phyloP scores from a whole-genome alignment of 495 filamentous ascomycete genomes.

The Tuber calosporum region DNA sequence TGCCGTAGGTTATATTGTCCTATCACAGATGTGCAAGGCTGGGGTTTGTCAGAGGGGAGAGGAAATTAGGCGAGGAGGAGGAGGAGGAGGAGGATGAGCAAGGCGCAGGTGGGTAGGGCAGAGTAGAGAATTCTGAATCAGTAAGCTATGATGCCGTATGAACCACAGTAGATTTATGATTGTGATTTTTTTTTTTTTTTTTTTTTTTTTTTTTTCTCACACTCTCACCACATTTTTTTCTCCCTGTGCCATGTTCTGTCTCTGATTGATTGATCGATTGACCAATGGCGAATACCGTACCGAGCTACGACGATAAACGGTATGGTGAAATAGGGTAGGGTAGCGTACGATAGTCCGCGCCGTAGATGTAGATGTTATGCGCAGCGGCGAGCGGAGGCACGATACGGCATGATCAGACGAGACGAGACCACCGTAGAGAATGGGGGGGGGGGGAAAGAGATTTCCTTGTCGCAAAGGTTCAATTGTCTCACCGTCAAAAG shows the following conservation, averaged over 20 bases:
- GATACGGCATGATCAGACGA: neutral
- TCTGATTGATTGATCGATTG: neutral
- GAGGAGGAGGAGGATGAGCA: neutral
- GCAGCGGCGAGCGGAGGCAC: neutral
- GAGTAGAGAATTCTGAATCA: neutral
- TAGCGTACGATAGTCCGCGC: neutral
- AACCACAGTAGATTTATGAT: neutral
- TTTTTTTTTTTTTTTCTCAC: too few species aligned
- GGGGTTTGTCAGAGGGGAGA: neutral
- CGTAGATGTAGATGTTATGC: neutral
- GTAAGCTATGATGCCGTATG: neutral
- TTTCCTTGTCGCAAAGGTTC: neutral
- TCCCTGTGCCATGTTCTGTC: neutral
- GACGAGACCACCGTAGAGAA: neutral
- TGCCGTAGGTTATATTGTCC: neutral
- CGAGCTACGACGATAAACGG: neutral
- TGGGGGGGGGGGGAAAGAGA: neutral
- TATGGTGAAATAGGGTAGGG: neutral
- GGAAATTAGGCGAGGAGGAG: constrained; percentile 1
- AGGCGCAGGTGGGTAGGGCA: neutral
- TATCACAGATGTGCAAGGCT: neutral
- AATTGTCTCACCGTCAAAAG: neutral
- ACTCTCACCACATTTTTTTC: too few species aligned
- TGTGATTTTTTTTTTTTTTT: neutral
- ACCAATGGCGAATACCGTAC: neutral